Base-by-base conservation (phyloP, 2,329 filamentous ascomycete species). In the Calonectria multiphialidica region DNA sequence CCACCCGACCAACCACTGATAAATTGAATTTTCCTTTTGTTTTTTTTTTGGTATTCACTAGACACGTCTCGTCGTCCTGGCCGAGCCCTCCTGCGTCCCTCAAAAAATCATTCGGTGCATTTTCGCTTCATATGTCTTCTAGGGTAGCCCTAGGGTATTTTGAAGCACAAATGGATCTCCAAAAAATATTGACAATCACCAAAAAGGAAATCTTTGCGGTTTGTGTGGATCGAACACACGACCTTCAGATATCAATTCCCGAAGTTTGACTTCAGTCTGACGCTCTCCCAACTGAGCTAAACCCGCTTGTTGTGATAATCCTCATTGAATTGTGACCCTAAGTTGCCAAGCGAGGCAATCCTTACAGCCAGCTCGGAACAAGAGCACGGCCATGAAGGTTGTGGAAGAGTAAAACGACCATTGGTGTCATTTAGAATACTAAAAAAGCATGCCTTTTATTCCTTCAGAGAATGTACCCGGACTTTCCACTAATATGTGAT, bases 181-280 rank as follows among this genome's bases (percentile, higher is more conserved):
- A 57, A 37, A 57, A 57, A n/a, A 57, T 57, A 57, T 37, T 21
- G n/a, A 57, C 18, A 3, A 37, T n/a, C 28, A 25, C 13, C 33
- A 57, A 57, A 57, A 57, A 57, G 21, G 53, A 57, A 57, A 23
- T 12, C n/a, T 35, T 15, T 57, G 53, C 53, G 53, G 53, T 57
- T 57, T 57, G 33, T 57, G 53, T 57, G 53, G 53, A 57, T 57
- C 53, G 53, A 57, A 57, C 53, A 57, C 53, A 57, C 33, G 53
- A 57, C 53, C 53, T 57, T 57, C 53, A 57, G 53, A 57, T 57
- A 33, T 57, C 30, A 57, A 35, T 37, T 57, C 35, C 35, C 33
- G 30, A 57, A 57, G 53, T 57, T 57, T 57, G 33, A 57, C 53
- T 44, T 44, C 42, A 44, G 42, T 44, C 42, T 44, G 42, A 37